Evolutionary conservation across 129 eudicot genomes (phyloP), one percentile per base, ranked within the genome.

Genomic region (Lactuca sativa): DNA sequence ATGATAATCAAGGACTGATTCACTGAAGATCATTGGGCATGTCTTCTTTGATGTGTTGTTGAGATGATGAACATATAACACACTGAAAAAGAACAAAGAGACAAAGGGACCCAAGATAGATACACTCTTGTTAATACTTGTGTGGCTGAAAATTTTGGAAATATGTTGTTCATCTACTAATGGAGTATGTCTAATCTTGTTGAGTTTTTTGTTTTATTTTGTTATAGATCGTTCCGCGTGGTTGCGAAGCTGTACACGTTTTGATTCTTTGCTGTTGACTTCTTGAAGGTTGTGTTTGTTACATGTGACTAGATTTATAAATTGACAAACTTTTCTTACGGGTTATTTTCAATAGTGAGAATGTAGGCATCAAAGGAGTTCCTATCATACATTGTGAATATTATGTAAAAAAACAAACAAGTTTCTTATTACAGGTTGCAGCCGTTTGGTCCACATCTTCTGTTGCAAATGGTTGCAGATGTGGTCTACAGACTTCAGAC

Each of bases 91-190:
- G 70, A 76, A 69, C 58, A 43, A 76, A 77, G 41, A 55, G 69
- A 69, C 51, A 77, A 77, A 69, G 63, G 81, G 81, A 69, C 71
- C 76, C 71, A 54, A 53, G 48, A 21, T 32, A 68, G 76, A 77
- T 77, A 68, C n/a, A 34, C 43, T 43, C 18, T 59, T 57, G 14
- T 67, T 51, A 37, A 47, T 52, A 16, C 51, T 44, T 6, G 32
- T 68, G 40, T 68, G 30, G 75, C 51, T 17, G 17, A 69, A 25
- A 53, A 41, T 30, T 66, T 74, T 74, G 60, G 67, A 57, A 17
- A 66, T 16, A 7, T 55, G 38, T 38, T 21, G 7, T 21, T 56
- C 54, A n/a, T 74, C 3, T 25, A 56, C 21, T 18, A 18, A 64
- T 44, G 13, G 70, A 25, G 41, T 25, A 44, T 10, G 38, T 56